Percentiles rank a stretch among this genome's conserved stretches.
phyloP scores from a whole-genome alignment of 306 rosid species.

The Quercus rubra region DNA sequence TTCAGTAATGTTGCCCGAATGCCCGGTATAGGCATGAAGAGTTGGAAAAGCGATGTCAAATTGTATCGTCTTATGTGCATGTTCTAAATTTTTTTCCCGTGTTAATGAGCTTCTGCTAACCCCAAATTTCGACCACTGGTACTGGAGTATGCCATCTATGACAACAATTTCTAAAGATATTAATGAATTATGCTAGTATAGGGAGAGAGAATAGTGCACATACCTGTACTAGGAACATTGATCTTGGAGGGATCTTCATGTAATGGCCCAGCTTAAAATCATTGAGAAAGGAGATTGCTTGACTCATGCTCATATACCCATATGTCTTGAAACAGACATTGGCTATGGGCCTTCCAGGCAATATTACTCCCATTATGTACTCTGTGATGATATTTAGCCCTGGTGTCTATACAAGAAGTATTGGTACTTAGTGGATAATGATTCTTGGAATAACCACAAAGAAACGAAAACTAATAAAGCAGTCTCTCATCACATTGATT shows the following conservation, averaged over 20 bases:
- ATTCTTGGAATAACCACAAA: slow-evolving; percentile 36
- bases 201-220: background rate
- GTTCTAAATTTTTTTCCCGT: too few species aligned
- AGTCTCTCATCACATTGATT: slow-evolving; percentile 59
- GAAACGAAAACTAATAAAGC: slow-evolving; percentile 55
- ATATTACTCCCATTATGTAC: slow-evolving; percentile 69
- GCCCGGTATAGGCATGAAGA: too few species aligned
- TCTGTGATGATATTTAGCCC: slow-evolving; percentile 79
- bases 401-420: slow-evolving; percentile 45
- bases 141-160: too few species aligned
- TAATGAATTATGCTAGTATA: background rate
- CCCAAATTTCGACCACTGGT: too few species aligned
- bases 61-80: too few species aligned
- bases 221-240: slow-evolving; percentile 87
- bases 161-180: background rate
- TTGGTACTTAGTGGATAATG: slow-evolving; percentile 45
- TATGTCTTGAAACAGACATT: slow-evolving; percentile 89
- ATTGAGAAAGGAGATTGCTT: slow-evolving; percentile 73
- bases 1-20: too few species aligned
- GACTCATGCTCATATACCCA: slow-evolving; percentile 74
- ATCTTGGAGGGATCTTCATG: slow-evolving; percentile 87
- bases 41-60: too few species aligned
- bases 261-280: slow-evolving; percentile 91
- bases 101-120: too few species aligned
- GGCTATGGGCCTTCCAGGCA: slow-evolving; percentile 75